Conservation (phyloP, 768 basidiomycete genomes). For the Crepidotus variabilis region DNA sequence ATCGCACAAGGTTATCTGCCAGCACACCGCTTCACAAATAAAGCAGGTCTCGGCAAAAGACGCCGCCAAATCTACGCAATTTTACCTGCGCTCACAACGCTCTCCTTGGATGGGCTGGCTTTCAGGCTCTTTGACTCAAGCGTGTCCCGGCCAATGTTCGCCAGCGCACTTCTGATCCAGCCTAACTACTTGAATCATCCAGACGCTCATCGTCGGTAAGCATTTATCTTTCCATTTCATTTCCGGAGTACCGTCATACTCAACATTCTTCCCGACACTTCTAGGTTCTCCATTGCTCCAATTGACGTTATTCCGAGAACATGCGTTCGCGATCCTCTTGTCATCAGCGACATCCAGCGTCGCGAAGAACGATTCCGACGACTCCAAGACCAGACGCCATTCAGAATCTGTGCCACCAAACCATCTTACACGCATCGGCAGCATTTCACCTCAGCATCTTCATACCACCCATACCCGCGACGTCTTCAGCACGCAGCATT, state of each 20-base stretch:
- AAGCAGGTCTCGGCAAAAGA: slow-evolving; percentile 50
- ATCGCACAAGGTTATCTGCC: slow-evolving; percentile 74
- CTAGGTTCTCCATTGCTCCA: slow-evolving; percentile 62
- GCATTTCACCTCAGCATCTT: background rate
- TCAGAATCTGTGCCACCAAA: slow-evolving; percentile 12
- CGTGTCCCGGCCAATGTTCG: slow-evolving; percentile 76
- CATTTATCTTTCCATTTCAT: slow-evolving; percentile 15
- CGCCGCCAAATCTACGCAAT: slow-evolving; percentile 54
- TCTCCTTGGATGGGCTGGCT: slow-evolving; percentile 77
- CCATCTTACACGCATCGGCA: slow-evolving; percentile 8
- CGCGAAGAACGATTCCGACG: slow-evolving; percentile 70
- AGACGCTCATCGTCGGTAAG: slow-evolving; percentile 65
- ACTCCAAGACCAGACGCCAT: slow-evolving; percentile 13
- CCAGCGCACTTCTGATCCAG: slow-evolving; percentile 72
- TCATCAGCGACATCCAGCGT: slow-evolving; percentile 70
- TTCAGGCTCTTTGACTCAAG: slow-evolving; percentile 81
- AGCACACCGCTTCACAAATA: slow-evolving; percentile 67
- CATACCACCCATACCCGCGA: slow-evolving; percentile 19
- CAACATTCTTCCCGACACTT: slow-evolving; percentile 16
- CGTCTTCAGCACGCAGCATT: slow-evolving; percentile 15
- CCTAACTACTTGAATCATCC: slow-evolving; percentile 51
- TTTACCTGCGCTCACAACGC: slow-evolving; percentile 71
- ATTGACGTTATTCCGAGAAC: slow-evolving; percentile 71
- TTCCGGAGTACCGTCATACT: slow-evolving; percentile 14
- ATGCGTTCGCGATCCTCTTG: slow-evolving; percentile 73